Evolutionary conservation across 2,329 filamentous ascomycete species (phyloP).

Genomic region (Leptodontidium sp.): DNA sequence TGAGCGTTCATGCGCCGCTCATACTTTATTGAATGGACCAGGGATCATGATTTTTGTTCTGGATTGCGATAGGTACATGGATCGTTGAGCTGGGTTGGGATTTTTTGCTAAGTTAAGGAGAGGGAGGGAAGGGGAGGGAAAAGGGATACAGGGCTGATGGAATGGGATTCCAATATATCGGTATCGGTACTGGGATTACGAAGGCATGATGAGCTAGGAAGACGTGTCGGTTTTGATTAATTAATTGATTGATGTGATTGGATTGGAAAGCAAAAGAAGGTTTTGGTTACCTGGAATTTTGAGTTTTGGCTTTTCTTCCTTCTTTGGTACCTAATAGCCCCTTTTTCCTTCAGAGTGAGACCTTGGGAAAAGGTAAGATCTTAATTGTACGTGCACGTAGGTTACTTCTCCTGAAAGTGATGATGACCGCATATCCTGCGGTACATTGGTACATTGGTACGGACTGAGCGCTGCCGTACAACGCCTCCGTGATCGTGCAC

Average conservation of each 20-base stretch:
- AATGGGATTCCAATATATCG: neutral
- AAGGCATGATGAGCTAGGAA: neutral
- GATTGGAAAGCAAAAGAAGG: neutral
- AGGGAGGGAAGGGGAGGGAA: neutral
- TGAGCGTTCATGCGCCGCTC: neutral
- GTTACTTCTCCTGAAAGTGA: neutral
- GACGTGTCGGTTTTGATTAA: conserved; percentile 6
- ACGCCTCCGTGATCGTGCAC: neutral
- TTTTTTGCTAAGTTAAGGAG: too few species aligned
- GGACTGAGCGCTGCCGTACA: neutral
- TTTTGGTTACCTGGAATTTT: neutral
- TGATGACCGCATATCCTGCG: conserved; percentile 17
- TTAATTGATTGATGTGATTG: too few species aligned
- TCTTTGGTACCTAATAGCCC: too few species aligned
- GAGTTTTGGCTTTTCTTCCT: too few species aligned
- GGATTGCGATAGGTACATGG: too few species aligned
- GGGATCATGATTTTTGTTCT: neutral
- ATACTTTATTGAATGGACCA: neutral
- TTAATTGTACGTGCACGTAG: too few species aligned
- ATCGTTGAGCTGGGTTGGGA: too few species aligned
- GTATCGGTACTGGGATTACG: neutral
- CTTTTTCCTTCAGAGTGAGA: too few species aligned
- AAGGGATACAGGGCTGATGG: neutral
- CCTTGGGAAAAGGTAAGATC: too few species aligned
- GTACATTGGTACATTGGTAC: neutral